Evolutionary conservation across 1,139 yeast species (phyloP).

Genomic region (Yamadazyma mexicana): DNA sequence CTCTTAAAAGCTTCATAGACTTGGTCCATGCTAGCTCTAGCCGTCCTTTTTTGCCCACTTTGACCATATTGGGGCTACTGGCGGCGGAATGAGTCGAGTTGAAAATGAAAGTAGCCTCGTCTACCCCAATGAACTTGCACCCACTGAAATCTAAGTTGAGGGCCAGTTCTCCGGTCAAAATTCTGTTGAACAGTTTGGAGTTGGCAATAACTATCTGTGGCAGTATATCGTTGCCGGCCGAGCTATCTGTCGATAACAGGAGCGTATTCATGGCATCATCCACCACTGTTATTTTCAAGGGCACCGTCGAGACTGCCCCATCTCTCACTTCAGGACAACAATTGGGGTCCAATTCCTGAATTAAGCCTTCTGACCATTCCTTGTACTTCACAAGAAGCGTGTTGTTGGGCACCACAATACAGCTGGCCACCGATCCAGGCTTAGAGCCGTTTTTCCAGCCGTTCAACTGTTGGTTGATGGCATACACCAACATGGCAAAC

Average conservation of each 20-base stretch:
- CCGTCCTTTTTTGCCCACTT: constrained; percentile 5
- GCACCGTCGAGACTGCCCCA: constrained; percentile 16
- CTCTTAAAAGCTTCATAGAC: constrained; percentile 16
- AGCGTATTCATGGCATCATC: constrained; percentile 2
- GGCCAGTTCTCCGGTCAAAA: too few relatives aligned
- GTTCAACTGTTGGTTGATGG: constrained; percentile 20
- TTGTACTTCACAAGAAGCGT: constrained; percentile 22
- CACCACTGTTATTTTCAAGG: constrained; percentile 21
- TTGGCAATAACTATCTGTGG: constrained; percentile 27
- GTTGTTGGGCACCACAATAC: constrained; percentile 31
- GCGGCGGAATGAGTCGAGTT: constrained; percentile 4
- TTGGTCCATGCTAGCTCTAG: constrained; percentile 9
- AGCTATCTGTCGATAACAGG: constrained; percentile 1
- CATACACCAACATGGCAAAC: constrained; percentile 22
- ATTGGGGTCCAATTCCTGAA: constrained; percentile 19
- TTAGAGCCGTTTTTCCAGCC: not conserved
- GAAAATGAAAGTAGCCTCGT: constrained; percentile 20
- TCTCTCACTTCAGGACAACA: constrained; percentile 18
- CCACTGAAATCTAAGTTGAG: constrained; percentile 5
- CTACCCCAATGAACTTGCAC: constrained; percentile 16
- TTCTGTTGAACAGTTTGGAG: constrained; percentile 2
- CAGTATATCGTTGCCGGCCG: too few relatives aligned
- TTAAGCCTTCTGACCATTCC: constrained; percentile 14
- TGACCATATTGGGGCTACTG: constrained; percentile 3
- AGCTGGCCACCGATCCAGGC: constrained; percentile 16